phyloP scores from a whole-genome alignment of 495 filamentous ascomycete species.

The Lindgomyces ingoldianus region DNA sequence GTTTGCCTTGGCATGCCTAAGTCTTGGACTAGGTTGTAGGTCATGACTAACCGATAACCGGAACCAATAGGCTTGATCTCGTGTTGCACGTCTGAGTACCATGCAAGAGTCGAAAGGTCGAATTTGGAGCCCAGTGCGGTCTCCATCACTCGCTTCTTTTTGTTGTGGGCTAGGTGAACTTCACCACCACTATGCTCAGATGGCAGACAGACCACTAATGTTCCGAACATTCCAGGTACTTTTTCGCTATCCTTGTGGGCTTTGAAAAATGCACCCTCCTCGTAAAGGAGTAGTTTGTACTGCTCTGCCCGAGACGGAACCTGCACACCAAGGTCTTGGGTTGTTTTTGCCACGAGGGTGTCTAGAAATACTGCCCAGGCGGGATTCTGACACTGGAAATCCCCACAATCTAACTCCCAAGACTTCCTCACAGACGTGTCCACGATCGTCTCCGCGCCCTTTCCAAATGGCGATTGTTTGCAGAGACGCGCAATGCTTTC shows the following conservation, averaged over 20 bases:
- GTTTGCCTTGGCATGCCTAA: conserved; percentile 5
- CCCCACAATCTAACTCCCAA: conserved; percentile 52
- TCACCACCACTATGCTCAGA: conserved; percentile 56
- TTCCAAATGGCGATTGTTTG: conserved; percentile 52
- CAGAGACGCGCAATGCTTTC: conserved; percentile 46
- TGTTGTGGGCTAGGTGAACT: conserved; percentile 49
- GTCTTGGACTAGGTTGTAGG: conserved; percentile 56
- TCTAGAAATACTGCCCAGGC: conserved; percentile 41
- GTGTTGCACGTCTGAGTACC: conserved; percentile 56
- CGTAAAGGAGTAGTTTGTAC: conserved; percentile 61
- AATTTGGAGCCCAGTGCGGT: conserved; percentile 42
- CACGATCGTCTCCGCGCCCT: conserved; percentile 51
- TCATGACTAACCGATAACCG: conserved; percentile 56
- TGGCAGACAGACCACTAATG: conserved; percentile 57
- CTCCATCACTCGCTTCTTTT: conserved; percentile 43
- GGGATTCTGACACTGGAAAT: conserved; percentile 50
- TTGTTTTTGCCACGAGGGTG: conserved; percentile 31
- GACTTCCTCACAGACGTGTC: conserved; percentile 53
- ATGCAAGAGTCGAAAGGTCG: conserved; percentile 49
- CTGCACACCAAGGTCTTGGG: conserved; percentile 11
- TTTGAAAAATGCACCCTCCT: conserved; percentile 57
- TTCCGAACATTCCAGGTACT: conserved; percentile 58
- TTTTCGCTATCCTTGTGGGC: conserved; percentile 58
- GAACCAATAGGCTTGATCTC: conserved; percentile 53
- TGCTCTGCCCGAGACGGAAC: conserved; percentile 46